Percentiles rank a stretch among this genome's conserved stretches.
phyloP scores from a whole-genome alignment of 768 basidiomycete species.

The Hypholoma sublateritium region DNA sequence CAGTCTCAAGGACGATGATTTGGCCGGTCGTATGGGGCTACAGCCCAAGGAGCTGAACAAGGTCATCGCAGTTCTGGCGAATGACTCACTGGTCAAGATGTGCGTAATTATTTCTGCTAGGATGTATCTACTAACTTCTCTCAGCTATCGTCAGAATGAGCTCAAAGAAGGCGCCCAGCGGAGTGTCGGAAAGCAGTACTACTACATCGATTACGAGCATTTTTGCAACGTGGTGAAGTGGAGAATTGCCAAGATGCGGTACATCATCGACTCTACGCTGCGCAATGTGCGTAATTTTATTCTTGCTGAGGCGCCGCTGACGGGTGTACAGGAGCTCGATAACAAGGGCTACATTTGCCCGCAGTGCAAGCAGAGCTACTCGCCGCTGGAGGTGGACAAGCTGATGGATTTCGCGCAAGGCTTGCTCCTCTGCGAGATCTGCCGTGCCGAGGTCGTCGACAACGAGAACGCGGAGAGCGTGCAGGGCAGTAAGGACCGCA shows the following conservation, averaged over 20 bases:
- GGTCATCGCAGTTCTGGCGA: slow-evolving; percentile 78
- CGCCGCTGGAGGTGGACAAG: slow-evolving; percentile 81
- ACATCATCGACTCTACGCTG: slow-evolving; percentile 84
- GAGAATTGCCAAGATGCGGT: slow-evolving; percentile 91
- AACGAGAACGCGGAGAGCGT: slow-evolving; percentile 90
- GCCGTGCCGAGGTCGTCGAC: slow-evolving; percentile 82
- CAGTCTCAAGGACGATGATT: slow-evolving; percentile 91
- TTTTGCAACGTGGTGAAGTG: slow-evolving; percentile 99
- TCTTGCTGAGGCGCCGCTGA: not conserved
- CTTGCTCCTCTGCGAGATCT: slow-evolving; percentile 84
- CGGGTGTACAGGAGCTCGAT: slow-evolving; percentile 74
- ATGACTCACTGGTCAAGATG: slow-evolving; percentile 79
- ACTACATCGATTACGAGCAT: slow-evolving; percentile 92
- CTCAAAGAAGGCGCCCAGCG: slow-evolving; percentile 88
- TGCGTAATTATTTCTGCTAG: slow-evolving; percentile 35
- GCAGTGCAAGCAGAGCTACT: slow-evolving; percentile 80
- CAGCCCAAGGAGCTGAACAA: slow-evolving; percentile 91
- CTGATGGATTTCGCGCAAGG: slow-evolving; percentile 72
- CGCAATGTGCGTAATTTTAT: slow-evolving; percentile 65
- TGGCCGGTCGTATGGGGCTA: slow-evolving; percentile 88
- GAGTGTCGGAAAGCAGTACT: slow-evolving; percentile 88
- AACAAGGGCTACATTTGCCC: slow-evolving; percentile 98
- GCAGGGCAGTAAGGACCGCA: slow-evolving; percentile 85
- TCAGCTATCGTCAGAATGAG: slow-evolving; percentile 87
- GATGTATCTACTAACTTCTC: not conserved